Evolutionary conservation across 2,329 filamentous ascomycete species (phyloP).

Genomic region (Penicillium sp.): DNA sequence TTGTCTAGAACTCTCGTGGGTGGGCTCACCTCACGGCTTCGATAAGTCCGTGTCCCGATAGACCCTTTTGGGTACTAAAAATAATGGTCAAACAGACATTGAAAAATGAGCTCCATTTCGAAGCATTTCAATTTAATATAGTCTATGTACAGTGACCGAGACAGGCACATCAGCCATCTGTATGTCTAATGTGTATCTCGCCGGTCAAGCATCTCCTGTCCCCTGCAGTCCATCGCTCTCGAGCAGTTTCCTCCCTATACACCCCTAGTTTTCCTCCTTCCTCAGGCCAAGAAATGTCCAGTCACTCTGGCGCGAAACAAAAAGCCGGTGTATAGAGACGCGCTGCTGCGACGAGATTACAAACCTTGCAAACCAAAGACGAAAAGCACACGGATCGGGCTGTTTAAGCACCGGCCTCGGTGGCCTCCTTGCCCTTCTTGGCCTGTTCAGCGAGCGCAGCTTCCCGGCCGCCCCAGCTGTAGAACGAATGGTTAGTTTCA

Average conservation of each 20-base stretch:
- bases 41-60: not conserved
- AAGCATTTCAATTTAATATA: conserved; percentile 16
- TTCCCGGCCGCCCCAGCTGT: conserved; percentile 45
- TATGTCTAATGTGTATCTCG: not conserved
- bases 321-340: conserved; percentile 11
- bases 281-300: conserved; percentile 2
- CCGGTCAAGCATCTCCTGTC: conserved; percentile 3
- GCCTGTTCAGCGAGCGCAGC: conserved; percentile 38
- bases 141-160: conserved; percentile 23
- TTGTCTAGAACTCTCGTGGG: too few relatives aligned
- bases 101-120: not conserved
- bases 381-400: conserved; percentile 9
- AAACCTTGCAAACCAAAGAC: conserved; percentile 10
- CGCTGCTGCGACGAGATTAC: conserved; percentile 11
- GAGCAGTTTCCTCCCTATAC: conserved; percentile 12
- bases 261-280: conserved; percentile 5
- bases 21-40: not conserved
- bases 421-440: conserved; percentile 28
- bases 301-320: not conserved
- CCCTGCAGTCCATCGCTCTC: conserved; percentile 5
- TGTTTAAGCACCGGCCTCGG: conserved; percentile 28
- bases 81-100: not conserved
- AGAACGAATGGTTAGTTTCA: conserved; percentile 10
- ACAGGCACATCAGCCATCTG: not conserved
- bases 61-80: too few relatives aligned